Evolutionary conservation across 2,329 filamentous ascomycete species (phyloP).

Genomic region (Penicillium sumatraense): DNA sequence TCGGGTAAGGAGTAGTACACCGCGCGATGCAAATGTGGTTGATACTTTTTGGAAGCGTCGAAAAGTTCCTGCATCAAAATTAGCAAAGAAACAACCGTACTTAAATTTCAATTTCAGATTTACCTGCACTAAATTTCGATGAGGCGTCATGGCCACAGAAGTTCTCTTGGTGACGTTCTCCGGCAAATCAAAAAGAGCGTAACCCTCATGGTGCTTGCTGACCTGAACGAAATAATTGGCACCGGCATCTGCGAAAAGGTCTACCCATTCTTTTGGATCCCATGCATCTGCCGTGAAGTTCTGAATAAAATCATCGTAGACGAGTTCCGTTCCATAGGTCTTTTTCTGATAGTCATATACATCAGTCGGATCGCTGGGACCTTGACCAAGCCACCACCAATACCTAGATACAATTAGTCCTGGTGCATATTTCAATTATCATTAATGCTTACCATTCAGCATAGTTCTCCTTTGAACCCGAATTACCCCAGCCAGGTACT

Average conservation of each 20-base stretch:
- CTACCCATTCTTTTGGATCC: constrained; percentile 59
- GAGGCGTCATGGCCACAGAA: constrained; percentile 44
- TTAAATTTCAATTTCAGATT: no score
- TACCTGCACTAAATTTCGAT: constrained; percentile 42
- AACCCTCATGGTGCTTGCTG: constrained; percentile 55
- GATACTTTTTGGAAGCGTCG: constrained; percentile 47
- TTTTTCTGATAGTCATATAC: constrained; percentile 56
- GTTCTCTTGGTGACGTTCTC: constrained; percentile 47
- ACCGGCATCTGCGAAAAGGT: constrained; percentile 57
- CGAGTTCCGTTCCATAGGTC: constrained; percentile 56
- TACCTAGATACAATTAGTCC: constrained; percentile 11
- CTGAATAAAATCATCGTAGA: constrained; percentile 61
- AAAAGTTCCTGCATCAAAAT: constrained; percentile 44
- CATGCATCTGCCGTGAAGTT: constrained; percentile 58
- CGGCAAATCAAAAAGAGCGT: constrained; percentile 50
- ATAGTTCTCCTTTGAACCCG: constrained; percentile 42
- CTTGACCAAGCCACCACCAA: constrained; percentile 56
- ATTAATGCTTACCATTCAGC: constrained; percentile 45
- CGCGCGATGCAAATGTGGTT: constrained; percentile 49
- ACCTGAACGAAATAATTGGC: constrained; percentile 54
- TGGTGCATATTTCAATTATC: neutral
- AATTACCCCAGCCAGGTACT: constrained; percentile 61
- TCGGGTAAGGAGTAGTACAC: constrained; percentile 54
- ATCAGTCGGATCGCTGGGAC: constrained; percentile 47
- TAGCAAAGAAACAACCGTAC: neutral